Evolutionary conservation across 169 alveolate genomes (phyloP), one percentile per base, ranked within the genome.

Genomic region (Cryptosporidium xiaoi): DNA sequence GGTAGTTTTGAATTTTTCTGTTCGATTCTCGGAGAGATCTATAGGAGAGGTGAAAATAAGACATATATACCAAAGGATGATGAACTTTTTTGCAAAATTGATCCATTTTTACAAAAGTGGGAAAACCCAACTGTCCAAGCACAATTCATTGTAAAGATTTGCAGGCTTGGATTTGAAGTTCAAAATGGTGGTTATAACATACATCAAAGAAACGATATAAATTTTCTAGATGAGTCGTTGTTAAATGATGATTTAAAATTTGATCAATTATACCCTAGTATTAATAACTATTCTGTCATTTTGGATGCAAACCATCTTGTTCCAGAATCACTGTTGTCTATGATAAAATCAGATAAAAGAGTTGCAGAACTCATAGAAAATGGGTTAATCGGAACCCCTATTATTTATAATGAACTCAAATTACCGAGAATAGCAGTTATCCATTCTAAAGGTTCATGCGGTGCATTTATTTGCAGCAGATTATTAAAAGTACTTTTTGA

Each of bases 1-100:
- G 87, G 87, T 31, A 60, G 77, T 27, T 77, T 77, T 44, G 87
- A 77, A 31, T 56, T 77, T 16, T 77, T 77, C 24, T 77, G 87
- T 62, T 56, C 77, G 3, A 36, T 77, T 16, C 65, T 60, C 16
- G 87, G 87, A 0, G 69, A 62, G 20, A n/a, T 16, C 12, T 69
- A 69, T 40, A 16, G 83, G 40, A 69, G 83, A 51, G 33, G 50
- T 56, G 67, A 69, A 20, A 69, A 53, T 29, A 69, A n/a, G 56
- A 12, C 12, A 27, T 53, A 69, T 53, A 34, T 16, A 29, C 83
- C 83, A 31, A 56, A n/a, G 8, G 34, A 8, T 4, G 36, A 69
- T 51, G 83, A 69, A 33, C 58, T 69, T 5, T 69, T 51, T 69
- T 69, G 44, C 29, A 69, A 55, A 29, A 10, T 69, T n/a, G 83